Evolutionary conservation across 331 rosid species (phyloP).

Genomic region (Malus hybrid): DNA sequence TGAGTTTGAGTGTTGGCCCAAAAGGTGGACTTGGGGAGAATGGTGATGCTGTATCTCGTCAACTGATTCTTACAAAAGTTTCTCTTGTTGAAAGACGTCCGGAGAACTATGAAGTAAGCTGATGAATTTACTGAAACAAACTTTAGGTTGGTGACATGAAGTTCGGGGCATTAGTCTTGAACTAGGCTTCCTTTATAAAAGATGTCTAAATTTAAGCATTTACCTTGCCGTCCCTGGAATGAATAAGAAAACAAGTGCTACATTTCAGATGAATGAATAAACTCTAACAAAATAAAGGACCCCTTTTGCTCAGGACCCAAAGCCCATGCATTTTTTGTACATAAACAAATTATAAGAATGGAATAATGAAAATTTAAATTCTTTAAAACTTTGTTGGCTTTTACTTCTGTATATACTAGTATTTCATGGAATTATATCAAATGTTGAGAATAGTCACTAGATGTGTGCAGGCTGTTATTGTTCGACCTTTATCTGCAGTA

Average conservation of each 20-base stretch:
- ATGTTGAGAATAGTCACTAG: slow-evolving; percentile 68
- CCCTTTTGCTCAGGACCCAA: background rate
- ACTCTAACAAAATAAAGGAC: background rate
- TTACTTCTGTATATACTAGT: background rate
- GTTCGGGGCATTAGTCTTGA: background rate
- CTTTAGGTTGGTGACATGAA: slow-evolving; percentile 3
- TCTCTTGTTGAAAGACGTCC: slow-evolving; percentile 99
- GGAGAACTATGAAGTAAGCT: slow-evolving; percentile 97
- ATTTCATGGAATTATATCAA: slow-evolving; percentile 32
- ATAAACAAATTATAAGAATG: background rate
- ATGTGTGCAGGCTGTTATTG: slow-evolving; percentile 97
- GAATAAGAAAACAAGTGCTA: background rate
- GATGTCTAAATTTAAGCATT: background rate
- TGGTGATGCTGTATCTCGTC: slow-evolving; percentile 96
- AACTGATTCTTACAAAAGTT: slow-evolving; percentile 89
- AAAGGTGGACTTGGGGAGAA: slow-evolving; percentile 99
- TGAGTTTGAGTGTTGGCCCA: slow-evolving; percentile 91
- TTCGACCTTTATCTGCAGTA: slow-evolving; percentile 94
- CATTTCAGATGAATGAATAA: background rate
- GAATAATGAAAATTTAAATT: background rate
- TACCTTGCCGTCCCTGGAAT: background rate
- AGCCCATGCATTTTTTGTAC: background rate
- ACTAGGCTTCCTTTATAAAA: background rate
- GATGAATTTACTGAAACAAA: slow-evolving; percentile 27
- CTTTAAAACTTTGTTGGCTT: background rate